These are phyloP conservation scores for Vanrija humicola DNA, from an alignment of 1,284 basidiomycete species.

Conservation along the genomic window DNA sequence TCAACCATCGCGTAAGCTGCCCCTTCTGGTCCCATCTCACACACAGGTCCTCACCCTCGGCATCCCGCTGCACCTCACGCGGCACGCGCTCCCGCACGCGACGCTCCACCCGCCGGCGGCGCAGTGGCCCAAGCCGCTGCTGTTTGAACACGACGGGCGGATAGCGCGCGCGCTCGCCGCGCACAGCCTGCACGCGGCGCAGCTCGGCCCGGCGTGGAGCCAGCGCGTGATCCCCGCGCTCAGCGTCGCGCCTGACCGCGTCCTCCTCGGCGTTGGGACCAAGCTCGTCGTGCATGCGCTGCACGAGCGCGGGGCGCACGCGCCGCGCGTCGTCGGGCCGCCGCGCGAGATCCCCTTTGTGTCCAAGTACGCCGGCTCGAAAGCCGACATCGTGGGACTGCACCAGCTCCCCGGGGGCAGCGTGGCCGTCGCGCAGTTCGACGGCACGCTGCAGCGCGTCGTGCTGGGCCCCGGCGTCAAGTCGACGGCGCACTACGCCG, in stretches of 20 bases:
- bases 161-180: constrained; percentile 16
- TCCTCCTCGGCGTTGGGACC: constrained; percentile 35
- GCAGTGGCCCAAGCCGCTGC: constrained; percentile 18
- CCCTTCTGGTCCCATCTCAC: constrained; percentile 3
- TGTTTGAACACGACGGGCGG: constrained; percentile 25
- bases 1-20: constrained; percentile 26
- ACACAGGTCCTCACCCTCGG: constrained; percentile 29
- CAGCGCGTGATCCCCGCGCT: constrained; percentile 36
- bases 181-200: constrained; percentile 34
- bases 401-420: constrained; percentile 16
- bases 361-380: constrained; percentile 14
- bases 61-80: constrained; percentile 30
- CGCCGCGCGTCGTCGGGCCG: background rate
- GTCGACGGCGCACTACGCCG: constrained; percentile 15
- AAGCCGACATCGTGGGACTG: constrained; percentile 35
- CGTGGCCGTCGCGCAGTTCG: constrained; percentile 33
- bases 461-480: background rate
- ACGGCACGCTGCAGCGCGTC: constrained; percentile 37
- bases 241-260: constrained; percentile 15
- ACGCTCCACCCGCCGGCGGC: constrained; percentile 19
- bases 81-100: constrained; percentile 23
- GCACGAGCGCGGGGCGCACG: background rate
- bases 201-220: constrained; percentile 37
- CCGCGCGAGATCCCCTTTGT: constrained; percentile 22
- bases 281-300: constrained; percentile 33